Percentiles rank a stretch among this genome's conserved stretches.
These are phyloP conservation scores for Pulveroboletus sp. DNA, from an alignment of 768 basidiomycete species.

Conservation along the genomic window DNA sequence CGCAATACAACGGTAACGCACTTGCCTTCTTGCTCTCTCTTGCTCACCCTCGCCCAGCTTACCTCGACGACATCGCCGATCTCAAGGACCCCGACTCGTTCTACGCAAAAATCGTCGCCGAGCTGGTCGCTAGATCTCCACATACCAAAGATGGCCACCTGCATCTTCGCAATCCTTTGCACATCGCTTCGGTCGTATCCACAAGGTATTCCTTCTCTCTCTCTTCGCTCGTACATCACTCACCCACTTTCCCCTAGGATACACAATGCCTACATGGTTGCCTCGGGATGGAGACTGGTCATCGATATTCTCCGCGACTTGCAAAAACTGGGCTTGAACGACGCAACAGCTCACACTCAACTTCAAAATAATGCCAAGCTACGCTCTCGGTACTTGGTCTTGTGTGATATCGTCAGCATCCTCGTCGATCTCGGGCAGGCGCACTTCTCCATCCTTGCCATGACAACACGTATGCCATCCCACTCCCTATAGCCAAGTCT, in stretches of 20 bases:
- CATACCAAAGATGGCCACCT: conserved; percentile 24
- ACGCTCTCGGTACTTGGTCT: conserved; percentile 56
- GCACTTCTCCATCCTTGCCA: conserved; percentile 67
- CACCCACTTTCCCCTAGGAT: conserved; percentile 44
- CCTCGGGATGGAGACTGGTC: conserved; percentile 82
- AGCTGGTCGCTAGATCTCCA: conserved; percentile 52
- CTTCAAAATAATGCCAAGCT: conserved; percentile 51
- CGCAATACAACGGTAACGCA: conserved; percentile 65
- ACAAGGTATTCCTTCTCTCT: conserved; percentile 44
- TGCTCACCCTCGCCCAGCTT: conserved; percentile 40
- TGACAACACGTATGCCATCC: conserved; percentile 57
- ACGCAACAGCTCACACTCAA: conserved; percentile 48
- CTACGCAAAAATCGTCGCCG: conserved; percentile 50
- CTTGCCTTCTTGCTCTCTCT: conserved; percentile 1
- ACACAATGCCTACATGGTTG: conserved; percentile 79
- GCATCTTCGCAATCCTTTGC: conserved; percentile 41
- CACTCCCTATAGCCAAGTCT: background rate
- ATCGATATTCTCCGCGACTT: conserved; percentile 54
- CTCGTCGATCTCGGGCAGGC: conserved; percentile 62
- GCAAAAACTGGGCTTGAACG: conserved; percentile 51
- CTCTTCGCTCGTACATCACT: background rate
- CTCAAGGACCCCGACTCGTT: conserved; percentile 69
- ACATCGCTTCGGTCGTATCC: conserved; percentile 57
- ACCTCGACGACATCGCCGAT: conserved; percentile 65
- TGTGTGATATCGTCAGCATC: conserved; percentile 61